Percentiles rank a stretch among this genome's conserved stretches.
These are phyloP conservation scores for Hexamita inflata DNA, from an alignment of 208 protist genomes.

Conservation along the genomic window DNA sequence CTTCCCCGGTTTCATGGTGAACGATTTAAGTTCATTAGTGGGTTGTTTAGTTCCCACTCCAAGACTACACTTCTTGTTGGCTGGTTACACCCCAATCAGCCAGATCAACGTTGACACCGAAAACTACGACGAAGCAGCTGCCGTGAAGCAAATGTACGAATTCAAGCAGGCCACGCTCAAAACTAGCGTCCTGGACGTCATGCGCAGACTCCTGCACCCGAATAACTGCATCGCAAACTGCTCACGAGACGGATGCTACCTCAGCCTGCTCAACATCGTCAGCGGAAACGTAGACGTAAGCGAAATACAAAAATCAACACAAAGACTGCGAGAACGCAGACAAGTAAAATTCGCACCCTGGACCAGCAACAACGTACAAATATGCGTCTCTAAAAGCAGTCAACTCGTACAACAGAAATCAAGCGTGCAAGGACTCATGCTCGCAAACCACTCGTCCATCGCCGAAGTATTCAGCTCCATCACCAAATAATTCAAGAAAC, in stretches of 20 bases:
- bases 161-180: slow-evolving; percentile 87
- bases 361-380: slow-evolving; percentile 64
- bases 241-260: slow-evolving; percentile 80
- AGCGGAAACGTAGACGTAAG: slow-evolving; percentile 93
- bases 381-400: slow-evolving; percentile 64
- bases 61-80: slow-evolving; percentile 82
- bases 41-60: slow-evolving; percentile 94
- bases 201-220: slow-evolving; percentile 91
- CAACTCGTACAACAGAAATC: slow-evolving; percentile 83
- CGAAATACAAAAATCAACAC: slow-evolving; percentile 84
- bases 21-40: slow-evolving; percentile 82
- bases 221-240: slow-evolving; percentile 91
- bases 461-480: slow-evolving; percentile 66
- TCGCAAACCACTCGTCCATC: slow-evolving; percentile 97
- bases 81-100: slow-evolving; percentile 71
- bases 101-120: background rate
- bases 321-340: slow-evolving; percentile 83
- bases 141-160: too few species aligned
- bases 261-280: slow-evolving; percentile 95
- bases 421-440: slow-evolving; percentile 88
- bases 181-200: slow-evolving; percentile 95
- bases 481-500: slow-evolving; percentile 61
- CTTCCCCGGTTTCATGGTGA: slow-evolving; percentile 93
- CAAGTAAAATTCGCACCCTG: slow-evolving; percentile 93
- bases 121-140: background rate